Percentiles rank a stretch among this genome's conserved stretches.
These are phyloP conservation scores for Phytophthora ramorum DNA, from an alignment of 352 stramenopile species.

Conservation along the genomic window DNA sequence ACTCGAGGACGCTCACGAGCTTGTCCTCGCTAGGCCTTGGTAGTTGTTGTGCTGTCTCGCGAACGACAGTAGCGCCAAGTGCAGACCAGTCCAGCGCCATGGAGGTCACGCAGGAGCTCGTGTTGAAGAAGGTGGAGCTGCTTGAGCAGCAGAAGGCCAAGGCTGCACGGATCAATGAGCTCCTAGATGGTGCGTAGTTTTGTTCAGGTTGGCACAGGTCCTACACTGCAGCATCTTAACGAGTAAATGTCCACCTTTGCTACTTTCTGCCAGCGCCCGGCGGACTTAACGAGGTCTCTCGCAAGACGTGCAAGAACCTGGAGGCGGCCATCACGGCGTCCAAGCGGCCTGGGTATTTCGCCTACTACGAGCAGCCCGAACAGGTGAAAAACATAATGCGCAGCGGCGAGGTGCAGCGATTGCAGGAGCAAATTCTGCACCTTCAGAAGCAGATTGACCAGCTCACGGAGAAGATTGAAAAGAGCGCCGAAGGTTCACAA, in stretches of 20 bases:
- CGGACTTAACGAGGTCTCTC: constrained; percentile 78
- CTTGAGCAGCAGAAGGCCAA: constrained; percentile 75
- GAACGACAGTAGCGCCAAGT: constrained; percentile 1
- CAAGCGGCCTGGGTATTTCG: constrained; percentile 77
- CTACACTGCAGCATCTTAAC: background rate
- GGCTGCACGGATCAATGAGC: constrained; percentile 60
- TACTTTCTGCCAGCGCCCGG: constrained; percentile 41
- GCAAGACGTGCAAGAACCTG: constrained; percentile 84
- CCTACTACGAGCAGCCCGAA: constrained; percentile 74
- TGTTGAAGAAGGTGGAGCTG: constrained; percentile 83
- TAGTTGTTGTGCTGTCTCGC: background rate
- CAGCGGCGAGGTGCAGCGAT: constrained; percentile 62
- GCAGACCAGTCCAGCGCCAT: constrained; percentile 5
- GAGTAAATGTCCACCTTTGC: background rate
- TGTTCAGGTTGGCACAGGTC: background rate
- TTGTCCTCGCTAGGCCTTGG: background rate
- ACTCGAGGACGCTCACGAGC: constrained; percentile 12
- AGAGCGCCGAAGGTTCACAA: constrained; percentile 12
- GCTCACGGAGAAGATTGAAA: constrained; percentile 58
- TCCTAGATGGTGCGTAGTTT: constrained; percentile 52
- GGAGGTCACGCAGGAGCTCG: constrained; percentile 63
- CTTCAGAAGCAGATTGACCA: constrained; percentile 80
- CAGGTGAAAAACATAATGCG: constrained; percentile 59
- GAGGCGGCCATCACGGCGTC: constrained; percentile 78
- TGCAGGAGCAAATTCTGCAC: constrained; percentile 65